These are phyloP conservation scores for Anethum foeniculum DNA, from an alignment of 140 eudicot species.

Conservation along the genomic window DNA sequence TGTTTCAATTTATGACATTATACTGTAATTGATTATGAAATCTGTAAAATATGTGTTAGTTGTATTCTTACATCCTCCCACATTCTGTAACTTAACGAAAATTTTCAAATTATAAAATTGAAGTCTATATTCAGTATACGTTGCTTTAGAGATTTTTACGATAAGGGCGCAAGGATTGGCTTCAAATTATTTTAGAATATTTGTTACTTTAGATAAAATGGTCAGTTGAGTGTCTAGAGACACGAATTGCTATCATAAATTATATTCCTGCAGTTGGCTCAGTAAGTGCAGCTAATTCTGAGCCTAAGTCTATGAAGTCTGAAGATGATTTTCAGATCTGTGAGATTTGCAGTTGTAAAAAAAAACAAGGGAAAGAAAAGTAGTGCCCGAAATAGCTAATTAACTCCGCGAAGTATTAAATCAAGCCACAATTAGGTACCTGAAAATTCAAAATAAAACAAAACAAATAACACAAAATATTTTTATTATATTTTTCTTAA, in stretches of 20 bases:
- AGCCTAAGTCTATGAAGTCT: conserved; percentile 28
- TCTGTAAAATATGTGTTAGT: background rate
- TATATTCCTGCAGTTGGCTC: background rate
- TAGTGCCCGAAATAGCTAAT: no score
- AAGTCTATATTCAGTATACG: background rate
- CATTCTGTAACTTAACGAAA: background rate
- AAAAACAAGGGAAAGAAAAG: no score
- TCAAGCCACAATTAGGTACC: no score
- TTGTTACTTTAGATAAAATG: background rate
- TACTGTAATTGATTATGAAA: background rate
- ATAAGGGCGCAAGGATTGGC: background rate
- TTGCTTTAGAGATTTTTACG: no score
- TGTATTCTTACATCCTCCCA: background rate
- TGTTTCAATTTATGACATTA: background rate
- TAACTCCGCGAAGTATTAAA: no score
- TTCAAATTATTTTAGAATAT: background rate
- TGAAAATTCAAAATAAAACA: no score
- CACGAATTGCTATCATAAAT: background rate
- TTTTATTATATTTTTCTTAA: no score
- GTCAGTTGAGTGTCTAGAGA: background rate
- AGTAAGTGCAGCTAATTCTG: conserved; percentile 61
- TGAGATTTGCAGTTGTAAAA: no score
- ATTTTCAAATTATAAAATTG: background rate
- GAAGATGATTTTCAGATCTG: no score
- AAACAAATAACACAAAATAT: no score